Base-by-base conservation (phyloP, 345 rosid genomes). In the Hypericum androsaemum region DNA sequence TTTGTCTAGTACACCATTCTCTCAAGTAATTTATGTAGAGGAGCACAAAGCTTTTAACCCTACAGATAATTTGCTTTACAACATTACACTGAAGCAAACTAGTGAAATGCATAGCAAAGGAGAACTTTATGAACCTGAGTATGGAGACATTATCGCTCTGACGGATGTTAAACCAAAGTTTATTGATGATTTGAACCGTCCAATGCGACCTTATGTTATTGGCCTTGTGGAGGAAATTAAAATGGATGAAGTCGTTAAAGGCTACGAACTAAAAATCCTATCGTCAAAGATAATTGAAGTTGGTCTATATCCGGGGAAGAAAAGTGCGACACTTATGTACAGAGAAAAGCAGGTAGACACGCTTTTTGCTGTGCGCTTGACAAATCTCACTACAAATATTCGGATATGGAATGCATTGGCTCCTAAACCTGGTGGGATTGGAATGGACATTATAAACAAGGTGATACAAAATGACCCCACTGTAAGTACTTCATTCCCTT, bases 101-200 rank as follows among this genome's bases (percentile, higher is more conserved):
- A n/a, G n/a, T n/a, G n/a, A n/a, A n/a, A n/a, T n/a, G n/a, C n/a
- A n/a, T n/a, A n/a, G n/a, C 51, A 12, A 12, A 57, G 32, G 16
- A 48, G 66, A 0, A 53, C 3, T 13, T 35, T 73, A 66, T 10
- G 22, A 12, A 53, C 58, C 77, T n/a, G n/a, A n/a, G 3, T 71
- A 64, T 60, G 74, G 77, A 7, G n/a, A n/a, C n/a, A n/a, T n/a
- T n/a, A n/a, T n/a, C n/a, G n/a, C n/a, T n/a, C n/a, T n/a, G n/a
- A n/a, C n/a, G n/a, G n/a, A n/a, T n/a, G n/a, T n/a, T n/a, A n/a
- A n/a, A n/a, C n/a, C n/a, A n/a, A n/a, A n/a, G 32, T 40, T 57
- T 36, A 42, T 59, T 10, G 65, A 65, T 48, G 75, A 77, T 47
- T 64, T 74, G 62, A 58, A 64, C 57, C 54, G 60, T 52, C 72